These are phyloP conservation scores for Saitozyma podzolica DNA, from an alignment of 768 basidiomycete genomes.

Conservation along the genomic window DNA sequence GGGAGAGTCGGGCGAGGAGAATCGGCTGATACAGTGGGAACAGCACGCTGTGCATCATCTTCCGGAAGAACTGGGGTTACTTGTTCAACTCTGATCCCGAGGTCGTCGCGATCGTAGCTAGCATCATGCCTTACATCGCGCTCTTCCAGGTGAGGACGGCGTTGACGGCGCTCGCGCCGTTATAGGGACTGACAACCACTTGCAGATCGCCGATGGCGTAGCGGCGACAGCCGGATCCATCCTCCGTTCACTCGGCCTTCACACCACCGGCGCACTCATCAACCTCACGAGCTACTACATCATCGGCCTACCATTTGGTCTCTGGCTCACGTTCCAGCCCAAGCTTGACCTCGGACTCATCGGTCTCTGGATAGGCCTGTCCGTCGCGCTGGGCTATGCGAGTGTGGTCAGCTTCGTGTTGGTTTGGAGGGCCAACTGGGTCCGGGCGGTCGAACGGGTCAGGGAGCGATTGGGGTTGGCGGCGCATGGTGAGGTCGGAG, in stretches of 20 bases:
- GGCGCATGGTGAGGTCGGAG: constrained; percentile 31
- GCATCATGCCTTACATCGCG: constrained; percentile 69
- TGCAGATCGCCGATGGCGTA: constrained; percentile 83
- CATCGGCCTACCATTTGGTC: constrained; percentile 77
- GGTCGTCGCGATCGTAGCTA: constrained; percentile 63
- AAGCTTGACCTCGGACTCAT: constrained; percentile 67
- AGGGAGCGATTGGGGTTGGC: constrained; percentile 41
- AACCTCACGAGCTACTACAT: constrained; percentile 82
- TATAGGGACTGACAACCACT: constrained; percentile 33
- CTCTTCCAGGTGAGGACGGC: constrained; percentile 53
- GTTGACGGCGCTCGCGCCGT: neutral
- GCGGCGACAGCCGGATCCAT: constrained; percentile 70
- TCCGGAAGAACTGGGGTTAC: constrained; percentile 68
- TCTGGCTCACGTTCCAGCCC: constrained; percentile 60
- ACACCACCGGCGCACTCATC: constrained; percentile 73
- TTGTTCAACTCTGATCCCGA: constrained; percentile 71
- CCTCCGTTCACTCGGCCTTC: constrained; percentile 75
- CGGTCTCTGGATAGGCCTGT: constrained; percentile 82
- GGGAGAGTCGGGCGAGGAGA: neutral
- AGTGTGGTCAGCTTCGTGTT: constrained; percentile 30
- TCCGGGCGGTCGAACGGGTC: constrained; percentile 39
- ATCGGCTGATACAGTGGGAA: constrained; percentile 1
- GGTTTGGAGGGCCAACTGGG: constrained; percentile 45
- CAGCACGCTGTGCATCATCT: constrained; percentile 47
- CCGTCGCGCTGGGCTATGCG: constrained; percentile 40